phyloP scores from a whole-genome alignment of 2,329 filamentous ascomycete genomes.

The Diaporthe humulicola region DNA sequence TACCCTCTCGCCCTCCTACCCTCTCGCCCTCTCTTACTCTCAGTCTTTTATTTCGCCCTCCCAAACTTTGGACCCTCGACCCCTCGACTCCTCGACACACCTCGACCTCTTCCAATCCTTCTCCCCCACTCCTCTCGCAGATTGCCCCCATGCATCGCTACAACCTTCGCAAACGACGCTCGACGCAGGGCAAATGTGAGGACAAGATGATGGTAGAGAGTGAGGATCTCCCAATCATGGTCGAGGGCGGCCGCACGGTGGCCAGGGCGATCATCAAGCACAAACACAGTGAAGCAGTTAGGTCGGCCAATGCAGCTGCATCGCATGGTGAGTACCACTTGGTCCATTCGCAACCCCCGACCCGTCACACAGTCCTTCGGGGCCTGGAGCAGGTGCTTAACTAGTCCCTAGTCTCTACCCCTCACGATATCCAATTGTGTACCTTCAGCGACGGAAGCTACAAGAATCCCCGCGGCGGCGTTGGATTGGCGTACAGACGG shows the following conservation, averaged over 20 bases:
- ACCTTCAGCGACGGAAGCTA: not conserved
- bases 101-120: no score
- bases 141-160: not conserved
- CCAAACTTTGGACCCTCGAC: no score
- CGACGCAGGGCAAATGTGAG: not conserved
- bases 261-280: not conserved
- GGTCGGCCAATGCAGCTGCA: not conserved
- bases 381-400: not conserved
- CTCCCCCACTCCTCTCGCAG: not conserved
- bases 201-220: not conserved
- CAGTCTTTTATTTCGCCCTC: no score
- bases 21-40: no score
- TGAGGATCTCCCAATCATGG: not conserved
- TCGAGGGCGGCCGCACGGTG: not conserved
- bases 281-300: not conserved
- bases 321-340: not conserved
- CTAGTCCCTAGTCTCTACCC: not conserved
- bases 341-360: not conserved
- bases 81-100: no score
- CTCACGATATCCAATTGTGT: not conserved
- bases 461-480: not conserved
- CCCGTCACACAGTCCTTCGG: not conserved
- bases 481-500: not conserved
- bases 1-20: no score
- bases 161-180: not conserved